Percentiles rank a stretch among this genome's conserved stretches.
Evolutionary conservation across 106 monocot species (phyloP).

Genomic region (Acorus gramineus): DNA sequence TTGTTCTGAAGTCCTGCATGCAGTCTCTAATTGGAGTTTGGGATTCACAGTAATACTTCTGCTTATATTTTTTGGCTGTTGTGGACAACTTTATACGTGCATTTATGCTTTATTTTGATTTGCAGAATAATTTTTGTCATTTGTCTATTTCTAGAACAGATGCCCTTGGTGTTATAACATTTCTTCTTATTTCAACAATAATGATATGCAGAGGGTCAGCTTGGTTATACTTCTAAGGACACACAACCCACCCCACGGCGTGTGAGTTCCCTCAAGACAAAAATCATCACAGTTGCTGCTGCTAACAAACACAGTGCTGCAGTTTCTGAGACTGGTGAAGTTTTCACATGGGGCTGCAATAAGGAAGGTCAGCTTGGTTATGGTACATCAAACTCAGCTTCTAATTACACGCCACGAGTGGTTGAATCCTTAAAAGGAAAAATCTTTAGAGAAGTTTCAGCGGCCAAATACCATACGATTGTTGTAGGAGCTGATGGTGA

Average conservation of each 20-base stretch:
- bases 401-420: conserved; percentile 81
- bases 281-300: conserved; percentile 79
- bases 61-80: no score
- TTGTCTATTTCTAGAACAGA: no score
- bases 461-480: conserved; percentile 88
- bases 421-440: conserved; percentile 97
- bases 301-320: conserved; percentile 92
- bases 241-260: conserved; percentile 86
- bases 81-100: no score
- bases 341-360: conserved; percentile 98
- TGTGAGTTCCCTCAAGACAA: conserved; percentile 62
- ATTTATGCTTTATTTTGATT: no score
- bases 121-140: no score
- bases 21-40: no score
- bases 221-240: conserved; percentile 94
- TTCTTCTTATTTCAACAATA: not conserved
- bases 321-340: conserved; percentile 83
- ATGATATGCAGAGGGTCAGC: conserved; percentile 74
- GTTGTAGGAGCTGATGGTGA: conserved; percentile 76
- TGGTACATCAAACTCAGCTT: conserved; percentile 96
- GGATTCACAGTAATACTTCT: no score
- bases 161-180: no score
- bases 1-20: no score
- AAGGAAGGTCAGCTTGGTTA: conserved; percentile 99
- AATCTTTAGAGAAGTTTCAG: conserved; percentile 60